phyloP scores from a whole-genome alignment of 345 rosid genomes.

The Hypericum perforatum region DNA sequence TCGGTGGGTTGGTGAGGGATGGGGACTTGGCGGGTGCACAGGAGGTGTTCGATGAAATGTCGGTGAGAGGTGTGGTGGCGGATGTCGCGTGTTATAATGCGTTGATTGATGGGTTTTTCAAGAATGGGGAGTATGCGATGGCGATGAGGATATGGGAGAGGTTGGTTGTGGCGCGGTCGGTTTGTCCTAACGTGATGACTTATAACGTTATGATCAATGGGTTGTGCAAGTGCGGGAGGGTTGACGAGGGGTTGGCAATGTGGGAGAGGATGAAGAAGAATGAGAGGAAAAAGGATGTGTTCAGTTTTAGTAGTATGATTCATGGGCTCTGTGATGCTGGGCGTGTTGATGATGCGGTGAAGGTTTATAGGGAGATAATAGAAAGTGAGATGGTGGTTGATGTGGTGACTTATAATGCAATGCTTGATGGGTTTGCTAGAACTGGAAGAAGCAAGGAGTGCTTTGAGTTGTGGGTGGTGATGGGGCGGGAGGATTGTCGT shows the following conservation, averaged over 20 bases:
- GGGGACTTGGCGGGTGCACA: conserved; percentile 47
- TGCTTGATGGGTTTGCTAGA: conserved; percentile 65
- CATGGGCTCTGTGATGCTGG: conserved; percentile 56
- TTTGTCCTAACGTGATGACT: conserved; percentile 65
- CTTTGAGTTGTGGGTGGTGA: conserved; percentile 64
- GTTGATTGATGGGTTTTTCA: conserved; percentile 63
- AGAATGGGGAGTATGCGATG: conserved; percentile 31
- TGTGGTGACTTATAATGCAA: conserved; percentile 62
- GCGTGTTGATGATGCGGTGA: conserved; percentile 56
- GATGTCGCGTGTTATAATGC: conserved; percentile 70
- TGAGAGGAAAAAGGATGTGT: conserved; percentile 50
- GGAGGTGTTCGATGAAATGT: conserved; percentile 82
- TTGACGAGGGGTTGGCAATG: conserved; percentile 53
- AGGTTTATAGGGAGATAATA: conserved; percentile 50
- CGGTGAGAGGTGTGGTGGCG: conserved; percentile 35
- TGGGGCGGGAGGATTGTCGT: conserved; percentile 49
- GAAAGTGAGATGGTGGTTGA: conserved; percentile 42
- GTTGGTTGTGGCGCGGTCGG: conserved; percentile 34
- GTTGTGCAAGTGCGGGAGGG: conserved; percentile 58
- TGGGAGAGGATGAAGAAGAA: conserved; percentile 77
- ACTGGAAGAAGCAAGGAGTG: conserved; percentile 53
- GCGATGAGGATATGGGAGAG: conserved; percentile 61
- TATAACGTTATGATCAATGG: conserved; percentile 83
- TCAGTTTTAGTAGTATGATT: conserved; percentile 60
- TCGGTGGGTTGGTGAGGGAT: conserved; percentile 37